Base-by-base conservation (phyloP, 371 early-diverging fungal species). In the Mucor circinelloides region DNA sequence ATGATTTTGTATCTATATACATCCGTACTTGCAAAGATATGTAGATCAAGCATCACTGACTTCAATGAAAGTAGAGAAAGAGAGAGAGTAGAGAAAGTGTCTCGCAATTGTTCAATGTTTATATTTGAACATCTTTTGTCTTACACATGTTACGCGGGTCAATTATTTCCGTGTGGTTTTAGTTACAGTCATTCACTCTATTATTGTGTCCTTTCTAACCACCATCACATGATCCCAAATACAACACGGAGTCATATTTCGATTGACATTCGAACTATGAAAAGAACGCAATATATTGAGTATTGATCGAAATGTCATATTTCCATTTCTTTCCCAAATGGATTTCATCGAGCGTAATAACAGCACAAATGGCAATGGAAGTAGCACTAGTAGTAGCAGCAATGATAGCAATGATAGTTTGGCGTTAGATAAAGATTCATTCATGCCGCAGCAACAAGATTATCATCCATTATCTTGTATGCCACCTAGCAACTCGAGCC, bases 401-500 rank as follows among this genome's bases (percentile, higher is more conserved):
- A 48, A 12, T 21, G 61, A 61, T 23, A 61, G 30, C 21, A 61
- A 50, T 12, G 61, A 61, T 21, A 50, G 19, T 30, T 19, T 66
- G 28, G 23, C 19, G 10, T 12, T 21, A 12, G 50, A 50, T 50
- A 50, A 50, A 12, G 50, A 25, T 12, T 25, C 25, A 8, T 4
- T 50, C 19, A 9, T 50, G 12, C 4, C 25, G 0, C 50, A 25
- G 2, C 50, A 50, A n/a, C 46, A 38, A 15, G 46, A 38, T 38
- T 48, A 58, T 15, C 58, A 38, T 59, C 66, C 58, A 31, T 31
- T 58, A 25, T 58, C 65, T 34, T 50, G 46, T 50, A 50, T 66
- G n/a, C 50, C 66, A 27, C 28, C 32, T 12, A 66, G 59, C 38
- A 50, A 25, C 9, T 50, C 38, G 34, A 66, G 44, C 2, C 58